Base-by-base conservation (phyloP, 805 yeast genomes). In the Candida mattraensis region DNA sequence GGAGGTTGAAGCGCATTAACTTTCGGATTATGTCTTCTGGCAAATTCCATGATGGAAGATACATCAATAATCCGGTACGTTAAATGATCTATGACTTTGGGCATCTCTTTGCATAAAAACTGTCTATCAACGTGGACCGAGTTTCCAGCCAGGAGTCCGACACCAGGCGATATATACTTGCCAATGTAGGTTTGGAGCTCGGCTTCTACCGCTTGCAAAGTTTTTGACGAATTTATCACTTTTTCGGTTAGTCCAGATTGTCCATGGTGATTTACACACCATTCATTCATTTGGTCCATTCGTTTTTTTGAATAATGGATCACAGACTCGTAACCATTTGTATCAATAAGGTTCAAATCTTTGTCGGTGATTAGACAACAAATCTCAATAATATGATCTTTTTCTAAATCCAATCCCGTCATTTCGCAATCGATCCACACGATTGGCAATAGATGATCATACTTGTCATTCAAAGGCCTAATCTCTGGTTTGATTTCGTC, bases 361-460 rank as follows among this genome's bases (percentile, higher is more conserved):
- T 85, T 87, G 53, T 91, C 95, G 2, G 99, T 93, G 29, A 93
- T 69, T 24, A 91, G 66, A 57, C 96, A 88, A 57, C 96, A 87
- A 18, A 93, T 80, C 61, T 93, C 99, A 41, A 93, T 85, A 49
- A 93, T 89, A 39, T 74, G 78, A 57, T 93, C 98, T n/a, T 71
- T 69, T 30, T 64, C 60, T n/a, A 80, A 78, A 50, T 91, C 83
- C 24, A 93, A 65, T 0, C 99, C 99, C 0, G 99, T 93, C 99
- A 93, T 93, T 59, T 93, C 99, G 62, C 98, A 93, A 63, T 93
- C 99, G 12, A 93, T 72, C 99, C 99, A 93, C 4, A 93, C 94
- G 13, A 91, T 68, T 2, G 67, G 67, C 18, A 51, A 48, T 17
- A 42, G 24, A 17, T 33, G 36, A 33, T 51, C 51, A 33, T 39